A percentile compares a stretch with the other conserved stretches of the same genome.
These are phyloP conservation scores for Entrophospora sp. DNA, from an alignment of 192 early-diverging fungal genomes.

Conservation along the genomic window DNA sequence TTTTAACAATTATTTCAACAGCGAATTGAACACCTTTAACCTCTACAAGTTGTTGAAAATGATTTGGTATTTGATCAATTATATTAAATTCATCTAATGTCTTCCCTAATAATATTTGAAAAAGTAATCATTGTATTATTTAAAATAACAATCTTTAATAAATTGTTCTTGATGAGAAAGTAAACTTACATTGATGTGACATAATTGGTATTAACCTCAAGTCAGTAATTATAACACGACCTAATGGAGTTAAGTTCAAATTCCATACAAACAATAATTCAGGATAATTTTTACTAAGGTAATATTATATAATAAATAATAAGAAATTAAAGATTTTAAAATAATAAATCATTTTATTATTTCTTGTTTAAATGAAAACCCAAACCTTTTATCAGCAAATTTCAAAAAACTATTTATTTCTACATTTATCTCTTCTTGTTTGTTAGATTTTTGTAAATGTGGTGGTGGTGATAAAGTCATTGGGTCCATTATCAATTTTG, in stretches of 20 bases:
- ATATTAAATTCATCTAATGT: not conserved
- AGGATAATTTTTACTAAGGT: not conserved
- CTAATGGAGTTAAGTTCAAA: not conserved
- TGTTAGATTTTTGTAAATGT: not conserved
- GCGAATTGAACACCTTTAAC: constrained; percentile 6
- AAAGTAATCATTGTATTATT: not conserved
- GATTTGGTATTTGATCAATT: constrained; percentile 9
- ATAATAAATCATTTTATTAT: no score
- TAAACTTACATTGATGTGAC: constrained; percentile 2
- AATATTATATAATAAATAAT: not conserved
- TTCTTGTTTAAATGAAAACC: not conserved
- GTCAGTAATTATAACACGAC: not conserved
- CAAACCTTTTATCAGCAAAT: constrained; percentile 6
- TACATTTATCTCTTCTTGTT: not conserved
- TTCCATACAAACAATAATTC: constrained; percentile 6
- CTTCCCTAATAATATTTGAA: not conserved
- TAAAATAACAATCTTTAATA: not conserved
- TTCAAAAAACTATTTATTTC: not conserved
- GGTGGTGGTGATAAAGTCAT: not conserved
- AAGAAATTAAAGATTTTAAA: not conserved
- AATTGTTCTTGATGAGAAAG: not conserved
- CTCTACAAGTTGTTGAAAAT: constrained; percentile 11
- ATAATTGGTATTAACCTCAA: not conserved
- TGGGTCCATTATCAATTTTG: not conserved
- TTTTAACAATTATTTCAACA: constrained; percentile 1